A percentile compares a stretch with the other conserved stretches of the same genome.
Conservation (phyloP, 2,329 filamentous ascomycete genomes). For the Penicillium occitanis region DNA sequence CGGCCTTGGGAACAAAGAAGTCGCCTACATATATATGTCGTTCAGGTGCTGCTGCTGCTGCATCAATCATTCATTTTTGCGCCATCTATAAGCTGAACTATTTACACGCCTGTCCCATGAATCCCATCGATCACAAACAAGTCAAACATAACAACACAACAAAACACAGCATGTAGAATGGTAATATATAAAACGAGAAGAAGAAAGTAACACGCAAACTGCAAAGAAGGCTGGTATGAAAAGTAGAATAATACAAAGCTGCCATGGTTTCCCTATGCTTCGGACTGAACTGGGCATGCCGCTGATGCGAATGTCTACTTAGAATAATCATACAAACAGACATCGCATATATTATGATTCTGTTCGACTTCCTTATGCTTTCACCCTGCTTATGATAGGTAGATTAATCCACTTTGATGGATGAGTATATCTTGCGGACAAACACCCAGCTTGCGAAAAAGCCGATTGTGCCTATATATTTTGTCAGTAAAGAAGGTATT, state of each 20-base stretch:
- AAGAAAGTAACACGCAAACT: not conserved
- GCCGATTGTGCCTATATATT: conserved; percentile 77
- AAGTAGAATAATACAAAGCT: conserved; percentile 1
- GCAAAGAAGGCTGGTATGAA: not conserved
- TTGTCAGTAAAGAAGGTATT: not conserved
- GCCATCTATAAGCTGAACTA: not conserved
- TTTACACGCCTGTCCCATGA: conserved; percentile 10
- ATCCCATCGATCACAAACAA: not conserved
- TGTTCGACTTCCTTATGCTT: not conserved
- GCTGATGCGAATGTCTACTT: conserved; percentile 1
- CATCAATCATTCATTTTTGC: not conserved
- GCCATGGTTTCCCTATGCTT: not conserved
- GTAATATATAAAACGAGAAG: not conserved
- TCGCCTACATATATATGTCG: not conserved
- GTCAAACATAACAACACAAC: not conserved
- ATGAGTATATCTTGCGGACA: conserved; percentile 87
- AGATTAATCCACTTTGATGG: conserved; percentile 91
- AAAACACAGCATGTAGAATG: not conserved
- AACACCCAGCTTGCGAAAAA: conserved; percentile 96
- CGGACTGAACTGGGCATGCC: not conserved
- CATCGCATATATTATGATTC: conserved; percentile 10
- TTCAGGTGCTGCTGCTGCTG: not conserved
- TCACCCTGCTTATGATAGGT: not conserved
- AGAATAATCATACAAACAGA: conserved; percentile 3
- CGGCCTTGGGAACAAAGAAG: no score